phyloP scores from a whole-genome alignment of 225 moss, liverwort and hornwort genomes.

The Rhytidiadelphus loreus region DNA sequence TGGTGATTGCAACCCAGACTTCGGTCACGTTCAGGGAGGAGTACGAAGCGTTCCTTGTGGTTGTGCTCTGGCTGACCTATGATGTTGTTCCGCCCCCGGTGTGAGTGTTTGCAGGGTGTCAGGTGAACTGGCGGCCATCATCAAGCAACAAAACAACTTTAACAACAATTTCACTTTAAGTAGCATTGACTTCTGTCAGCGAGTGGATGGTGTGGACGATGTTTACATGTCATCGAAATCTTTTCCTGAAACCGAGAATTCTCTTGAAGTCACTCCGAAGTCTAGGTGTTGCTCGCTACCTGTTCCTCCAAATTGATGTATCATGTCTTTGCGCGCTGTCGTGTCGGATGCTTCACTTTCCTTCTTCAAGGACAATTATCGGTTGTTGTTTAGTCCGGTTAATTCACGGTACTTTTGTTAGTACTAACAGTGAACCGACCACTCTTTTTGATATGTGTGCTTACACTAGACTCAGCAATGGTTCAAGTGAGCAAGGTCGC shows the following conservation, averaged over 20 bases:
- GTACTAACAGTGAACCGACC: not conserved
- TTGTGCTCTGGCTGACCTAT: not conserved
- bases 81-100: not conserved
- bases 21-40: not conserved
- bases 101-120: constrained; percentile 26
- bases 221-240: constrained; percentile 17
- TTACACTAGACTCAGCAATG: constrained; percentile 22
- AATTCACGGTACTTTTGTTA: not conserved
- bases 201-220: constrained; percentile 28
- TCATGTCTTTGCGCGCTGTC: not conserved
- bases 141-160: constrained; percentile 43
- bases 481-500: constrained; percentile 26
- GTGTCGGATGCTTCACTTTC: not conserved
- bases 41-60: not conserved
- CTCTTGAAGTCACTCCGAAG: constrained; percentile 14
- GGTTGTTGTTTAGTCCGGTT: not conserved
- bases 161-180: constrained; percentile 31
- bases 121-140: constrained; percentile 43
- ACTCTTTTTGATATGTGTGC: constrained; percentile 2
- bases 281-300: constrained; percentile 22
- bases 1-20: not conserved
- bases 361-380: not conserved
- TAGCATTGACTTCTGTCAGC: constrained; percentile 36
- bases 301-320: not conserved
- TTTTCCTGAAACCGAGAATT: constrained; percentile 9